Conservation (phyloP, 192 early-diverging fungal genomes). For the Backusella morwellensis region DNA sequence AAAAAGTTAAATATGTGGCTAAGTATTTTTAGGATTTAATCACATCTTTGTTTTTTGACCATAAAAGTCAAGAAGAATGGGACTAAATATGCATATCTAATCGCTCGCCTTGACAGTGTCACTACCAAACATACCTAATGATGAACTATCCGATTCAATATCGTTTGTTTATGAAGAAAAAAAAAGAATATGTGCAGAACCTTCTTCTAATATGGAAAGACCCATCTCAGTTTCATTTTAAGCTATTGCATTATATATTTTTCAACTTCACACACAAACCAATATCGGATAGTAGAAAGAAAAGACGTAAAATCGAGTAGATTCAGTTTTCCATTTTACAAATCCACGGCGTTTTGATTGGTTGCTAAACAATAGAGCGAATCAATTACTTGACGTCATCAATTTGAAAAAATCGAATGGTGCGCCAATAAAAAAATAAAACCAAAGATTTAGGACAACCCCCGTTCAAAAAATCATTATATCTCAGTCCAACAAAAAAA, state of each 20-base stretch:
- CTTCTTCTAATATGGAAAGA: not conserved
- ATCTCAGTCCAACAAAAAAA: conserved; percentile 3
- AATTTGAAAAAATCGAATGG: not conserved
- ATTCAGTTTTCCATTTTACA: not conserved
- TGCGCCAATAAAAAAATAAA: not conserved
- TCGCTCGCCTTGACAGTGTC: not conserved
- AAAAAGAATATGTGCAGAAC: too few species aligned
- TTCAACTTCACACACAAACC: not conserved
- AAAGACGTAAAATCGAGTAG: not conserved
- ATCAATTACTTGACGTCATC: not conserved
- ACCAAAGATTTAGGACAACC: not conserved
- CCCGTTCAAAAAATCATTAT: conserved; percentile 3
- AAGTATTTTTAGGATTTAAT: too few species aligned
- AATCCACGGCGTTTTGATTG: not conserved
- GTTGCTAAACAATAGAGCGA: not conserved
- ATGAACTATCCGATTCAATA: not conserved
- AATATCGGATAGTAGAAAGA: too few species aligned
- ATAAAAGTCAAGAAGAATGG: not conserved
- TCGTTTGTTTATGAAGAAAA: too few species aligned
- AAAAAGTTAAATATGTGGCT: too few species aligned
- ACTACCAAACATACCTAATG: not conserved
- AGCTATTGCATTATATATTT: not conserved
- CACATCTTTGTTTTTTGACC: not conserved
- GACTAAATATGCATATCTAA: not conserved
- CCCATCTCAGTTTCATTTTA: not conserved